Evolutionary conservation across 306 rosid genomes (phyloP).

Genomic region (Glycine tomentella): DNA sequence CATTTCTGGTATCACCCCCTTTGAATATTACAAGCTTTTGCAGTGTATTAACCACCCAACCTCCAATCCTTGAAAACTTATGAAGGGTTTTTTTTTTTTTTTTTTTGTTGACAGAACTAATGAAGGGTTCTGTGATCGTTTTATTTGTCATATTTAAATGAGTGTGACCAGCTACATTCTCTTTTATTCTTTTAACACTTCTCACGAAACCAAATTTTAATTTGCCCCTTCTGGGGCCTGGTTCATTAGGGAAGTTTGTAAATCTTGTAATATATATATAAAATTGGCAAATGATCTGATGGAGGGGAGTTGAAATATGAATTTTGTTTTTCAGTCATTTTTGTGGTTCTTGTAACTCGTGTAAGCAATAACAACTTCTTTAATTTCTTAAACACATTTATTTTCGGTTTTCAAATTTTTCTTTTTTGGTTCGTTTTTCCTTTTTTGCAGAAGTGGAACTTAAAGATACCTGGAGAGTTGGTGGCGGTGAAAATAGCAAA

Average conservation of each 20-base stretch:
- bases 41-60: slow-evolving; percentile 22
- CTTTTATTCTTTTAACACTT: slow-evolving; percentile 4
- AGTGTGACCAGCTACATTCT: slow-evolving; percentile 11
- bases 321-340: slow-evolving; percentile 19
- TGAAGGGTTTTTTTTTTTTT: neutral
- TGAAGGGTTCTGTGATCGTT: neutral
- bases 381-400: slow-evolving; percentile 36
- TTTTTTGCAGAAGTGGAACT: slow-evolving; percentile 82
- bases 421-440: slow-evolving; percentile 35
- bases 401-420: slow-evolving; percentile 42
- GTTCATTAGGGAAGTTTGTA: slow-evolving; percentile 31
- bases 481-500: slow-evolving; percentile 90
- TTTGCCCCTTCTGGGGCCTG: neutral
- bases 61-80: slow-evolving; percentile 11
- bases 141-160: slow-evolving; percentile 21
- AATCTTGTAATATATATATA: slow-evolving; percentile 18
- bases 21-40: slow-evolving; percentile 23
- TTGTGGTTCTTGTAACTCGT: slow-evolving; percentile 38
- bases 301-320: slow-evolving; percentile 33
- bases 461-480: slow-evolving; percentile 71
- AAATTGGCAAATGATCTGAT: slow-evolving; percentile 36
- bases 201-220: neutral
- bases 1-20: slow-evolving; percentile 4
- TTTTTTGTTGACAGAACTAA: too few species aligned
- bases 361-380: slow-evolving; percentile 6